These are phyloP conservation scores for Triticum aestivum DNA, from an alignment of 176 grass and related monocot genomes.

Conservation along the genomic window IWGSC_CS_RefSeq_v2.1 NC_057798.1:186402999-186403498, in stretches of 20 bases:
- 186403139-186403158: slow-evolving; percentile 5
- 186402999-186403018: background rate
- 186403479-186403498: background rate
- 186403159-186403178: background rate
- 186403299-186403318: background rate
- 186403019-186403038: background rate
- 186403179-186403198: background rate
- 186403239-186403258: slow-evolving; percentile 1
- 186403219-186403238: background rate
- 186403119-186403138: slow-evolving; percentile 22
- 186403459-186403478: background rate
- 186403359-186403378: background rate
- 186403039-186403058: background rate
- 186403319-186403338: background rate
- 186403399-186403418: background rate
- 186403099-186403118: slow-evolving; percentile 34
- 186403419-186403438: background rate
- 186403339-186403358: background rate
- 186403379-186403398: background rate
- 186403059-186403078: slow-evolving; percentile 5
- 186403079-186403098: background rate
- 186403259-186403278: background rate
- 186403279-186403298: background rate
- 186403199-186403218: background rate
- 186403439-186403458: background rate